A percentile compares a stretch with the other conserved stretches of the same genome.
These are phyloP conservation scores for Pelargonium fulgidum DNA, from an alignment of 441 rosid genomes.

Conservation along the genomic window DNA sequence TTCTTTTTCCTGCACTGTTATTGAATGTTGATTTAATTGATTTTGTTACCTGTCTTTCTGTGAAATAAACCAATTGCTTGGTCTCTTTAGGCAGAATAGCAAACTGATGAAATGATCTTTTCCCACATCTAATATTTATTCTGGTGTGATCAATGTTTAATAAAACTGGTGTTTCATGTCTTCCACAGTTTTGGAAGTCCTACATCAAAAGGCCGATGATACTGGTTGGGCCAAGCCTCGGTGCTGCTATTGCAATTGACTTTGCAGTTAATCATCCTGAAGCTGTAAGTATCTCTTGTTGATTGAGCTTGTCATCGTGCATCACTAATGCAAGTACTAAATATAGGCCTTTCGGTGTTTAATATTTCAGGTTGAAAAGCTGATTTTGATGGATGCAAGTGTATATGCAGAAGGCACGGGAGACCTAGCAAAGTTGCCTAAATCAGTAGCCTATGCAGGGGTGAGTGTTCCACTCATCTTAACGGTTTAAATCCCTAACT, in stretches of 20 bases:
- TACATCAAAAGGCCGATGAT: constrained; percentile 69
- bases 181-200: constrained; percentile 68
- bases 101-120: background rate
- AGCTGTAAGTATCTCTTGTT: constrained; percentile 42
- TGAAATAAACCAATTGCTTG: background rate
- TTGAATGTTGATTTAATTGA: background rate
- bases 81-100: background rate
- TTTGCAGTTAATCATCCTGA: constrained; percentile 73
- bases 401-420: constrained; percentile 86
- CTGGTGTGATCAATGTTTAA: background rate
- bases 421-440: constrained; percentile 58
- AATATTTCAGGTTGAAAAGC: constrained; percentile 53
- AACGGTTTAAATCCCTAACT: background rate
- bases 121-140: background rate
- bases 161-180: constrained; percentile 10
- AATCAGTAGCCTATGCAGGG: constrained; percentile 71
- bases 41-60: background rate
- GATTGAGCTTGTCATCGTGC: background rate
- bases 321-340: background rate
- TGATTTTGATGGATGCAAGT: constrained; percentile 79
- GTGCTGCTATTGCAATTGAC: constrained; percentile 88
- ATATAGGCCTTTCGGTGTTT: background rate
- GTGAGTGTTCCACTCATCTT: constrained; percentile 30
- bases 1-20: background rate
- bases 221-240: constrained; percentile 91